phyloP scores from a whole-genome alignment of 495 filamentous ascomycete species.

The Aspergillus sclerotiicarbonarius region DNA sequence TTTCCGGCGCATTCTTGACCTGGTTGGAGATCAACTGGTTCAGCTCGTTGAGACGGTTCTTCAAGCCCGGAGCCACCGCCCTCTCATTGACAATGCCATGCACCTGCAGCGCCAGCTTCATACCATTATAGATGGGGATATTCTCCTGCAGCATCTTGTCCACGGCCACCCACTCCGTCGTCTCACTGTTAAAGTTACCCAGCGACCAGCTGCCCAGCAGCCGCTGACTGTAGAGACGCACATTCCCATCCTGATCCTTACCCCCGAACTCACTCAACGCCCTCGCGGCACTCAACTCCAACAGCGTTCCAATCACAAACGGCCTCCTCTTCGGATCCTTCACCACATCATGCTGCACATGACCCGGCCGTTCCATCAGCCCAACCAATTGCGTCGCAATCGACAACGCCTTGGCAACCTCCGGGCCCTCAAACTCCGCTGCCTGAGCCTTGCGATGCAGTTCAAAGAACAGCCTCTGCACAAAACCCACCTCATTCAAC shows the following conservation, averaged over 20 bases:
- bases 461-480: slow-evolving; percentile 47
- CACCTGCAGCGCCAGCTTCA: slow-evolving; percentile 27
- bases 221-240: slow-evolving; percentile 36
- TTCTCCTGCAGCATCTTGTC: slow-evolving; percentile 29
- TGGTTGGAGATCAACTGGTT: slow-evolving; percentile 18
- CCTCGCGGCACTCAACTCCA: slow-evolving; percentile 45
- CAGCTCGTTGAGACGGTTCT: slow-evolving; percentile 21
- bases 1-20: slow-evolving; percentile 23
- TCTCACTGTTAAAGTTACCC: slow-evolving; percentile 20
- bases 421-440: slow-evolving; percentile 40
- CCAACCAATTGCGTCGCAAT: slow-evolving; percentile 49
- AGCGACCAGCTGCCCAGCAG: slow-evolving; percentile 30
- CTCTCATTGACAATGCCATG: slow-evolving; percentile 16
- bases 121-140: slow-evolving; percentile 31
- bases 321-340: slow-evolving; percentile 37
- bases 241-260: slow-evolving; percentile 32
- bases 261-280: slow-evolving; percentile 30
- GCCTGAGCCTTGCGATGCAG: slow-evolving; percentile 49
- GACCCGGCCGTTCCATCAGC: slow-evolving; percentile 49
- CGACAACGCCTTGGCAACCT: slow-evolving; percentile 33
- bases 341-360: slow-evolving; percentile 23
- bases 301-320: slow-evolving; percentile 40
- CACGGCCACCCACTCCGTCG: slow-evolving; percentile 12
- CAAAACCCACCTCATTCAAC: slow-evolving; percentile 40
- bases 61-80: slow-evolving; percentile 15